These are phyloP conservation scores for Umbellularia californica DNA, from an alignment of 164 flowering plant genomes.

Conservation along the genomic window DNA sequence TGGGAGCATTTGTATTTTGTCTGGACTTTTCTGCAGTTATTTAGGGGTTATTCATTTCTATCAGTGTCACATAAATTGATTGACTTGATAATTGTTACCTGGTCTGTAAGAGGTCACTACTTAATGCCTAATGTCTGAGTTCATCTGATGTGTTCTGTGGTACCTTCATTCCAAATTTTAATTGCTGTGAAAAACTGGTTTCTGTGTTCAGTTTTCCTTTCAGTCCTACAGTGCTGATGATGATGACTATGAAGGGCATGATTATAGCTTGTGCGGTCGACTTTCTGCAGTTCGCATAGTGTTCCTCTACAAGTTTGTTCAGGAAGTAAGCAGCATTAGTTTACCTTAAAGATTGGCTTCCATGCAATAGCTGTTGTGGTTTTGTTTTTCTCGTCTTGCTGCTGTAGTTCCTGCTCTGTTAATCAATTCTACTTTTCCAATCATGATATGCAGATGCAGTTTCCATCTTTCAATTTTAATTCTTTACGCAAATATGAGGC, in stretches of 20 bases:
- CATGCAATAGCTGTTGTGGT: too few relatives aligned
- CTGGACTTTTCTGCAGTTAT: too few relatives aligned
- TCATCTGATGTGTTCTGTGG: not conserved
- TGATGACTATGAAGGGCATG: constrained; percentile 95
- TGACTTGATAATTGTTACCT: not conserved
- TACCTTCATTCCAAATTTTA: not conserved
- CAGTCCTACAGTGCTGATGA: constrained; percentile 78
- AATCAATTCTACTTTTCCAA: too few relatives aligned
- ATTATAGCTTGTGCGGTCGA: constrained; percentile 78
- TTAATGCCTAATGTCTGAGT: not conserved
- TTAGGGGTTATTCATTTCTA: too few relatives aligned
- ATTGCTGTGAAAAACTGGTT: not conserved
- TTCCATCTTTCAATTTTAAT: not conserved
- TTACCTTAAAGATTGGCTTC: too few relatives aligned
- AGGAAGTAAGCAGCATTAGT: constrained; percentile 55
- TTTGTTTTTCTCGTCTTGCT: not conserved
- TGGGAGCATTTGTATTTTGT: too few relatives aligned
- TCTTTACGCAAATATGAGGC: not conserved
- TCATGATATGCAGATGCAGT: not conserved
- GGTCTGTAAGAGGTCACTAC: not conserved
- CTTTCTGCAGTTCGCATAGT: constrained; percentile 96
- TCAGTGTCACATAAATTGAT: not conserved
- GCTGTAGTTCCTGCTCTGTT: not conserved
- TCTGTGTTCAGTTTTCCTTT: constrained; percentile 61
- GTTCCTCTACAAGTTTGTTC: constrained; percentile 89